Base-by-base conservation (phyloP, 2,329 filamentous ascomycete species). In the Diaporthe vaccinii region DNA sequence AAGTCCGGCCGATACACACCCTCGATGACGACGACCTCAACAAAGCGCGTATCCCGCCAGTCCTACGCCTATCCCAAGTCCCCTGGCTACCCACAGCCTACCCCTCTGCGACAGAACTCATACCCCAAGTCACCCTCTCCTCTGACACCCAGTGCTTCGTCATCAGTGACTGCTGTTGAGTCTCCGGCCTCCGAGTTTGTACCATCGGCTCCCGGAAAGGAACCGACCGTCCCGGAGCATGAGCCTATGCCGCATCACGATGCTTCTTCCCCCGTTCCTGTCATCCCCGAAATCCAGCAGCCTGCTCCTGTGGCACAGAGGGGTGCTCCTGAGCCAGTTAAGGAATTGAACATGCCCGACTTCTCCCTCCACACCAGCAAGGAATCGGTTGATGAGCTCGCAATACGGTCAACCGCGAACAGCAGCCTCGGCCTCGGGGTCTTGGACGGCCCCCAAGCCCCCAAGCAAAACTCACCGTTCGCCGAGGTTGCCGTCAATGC, bases 41-140 rank as follows among this genome's bases (percentile, higher is more conserved):
- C 69, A 31, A 76, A 75, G 69, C 75, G 75, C 73, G 62, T 76
- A 36, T 76, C 75, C 31, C 75, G 75, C 49, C 68, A 73, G 41
- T 76, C 75, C 25, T 74, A 74, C 57, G 76, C 57, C 55, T 77
- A 81, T 14, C 80, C 83, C 53, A 62, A 51, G 62, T 75, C 75
- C 9, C 72, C 75, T 2, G 81, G 79, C 78, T 77, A 80, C 82
- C 78, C 55, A 80, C 67, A 78, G 73, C 84, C 86, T 75, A 61
- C 78, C 71, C 84, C 86, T 75, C 81, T 82, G 36, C 85, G 84
- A 4, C 84, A 86, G 73, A 87, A 87, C 76, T 90, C 89, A 0
- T 79, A 88, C 25, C 85, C 87, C 25, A 84, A 84, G 78, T 85
- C 84, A 34, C 82, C 84, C 55, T 70, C 84, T 36, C 82, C 84